These are phyloP conservation scores for Zea mays DNA, from an alignment of 176 grass and related monocot genomes.

Conservation along the genomic window Zm-B73-REFERENCE-NAM-5.0 NC_050096.1:34928001-34928500, in stretches of 20 bases:
- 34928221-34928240: background rate
- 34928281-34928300: background rate
- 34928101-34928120: slow-evolving; percentile 26
- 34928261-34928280: background rate
- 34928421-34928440: slow-evolving; percentile 23
- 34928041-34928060: slow-evolving; percentile 68
- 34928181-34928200: slow-evolving; percentile 37
- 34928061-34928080: slow-evolving; percentile 38
- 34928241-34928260: slow-evolving; percentile 49
- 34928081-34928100: slow-evolving; percentile 1
- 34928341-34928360: slow-evolving; percentile 16
- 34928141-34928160: slow-evolving; percentile 39
- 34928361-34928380: background rate
- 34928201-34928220: slow-evolving; percentile 4
- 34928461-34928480: background rate
- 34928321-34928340: slow-evolving; percentile 41
- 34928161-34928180: slow-evolving; percentile 37
- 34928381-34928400: too few relatives aligned
- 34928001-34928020: slow-evolving; percentile 76
- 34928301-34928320: background rate
- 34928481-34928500: slow-evolving; percentile 42
- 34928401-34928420: too few relatives aligned
- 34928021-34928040: slow-evolving; percentile 31
- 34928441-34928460: background rate
- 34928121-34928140: slow-evolving; percentile 49